Evolutionary conservation across 257 asterid genomes (phyloP), one percentile per base, ranked within the genome.

Genomic region (Penstemon barbatus): DNA sequence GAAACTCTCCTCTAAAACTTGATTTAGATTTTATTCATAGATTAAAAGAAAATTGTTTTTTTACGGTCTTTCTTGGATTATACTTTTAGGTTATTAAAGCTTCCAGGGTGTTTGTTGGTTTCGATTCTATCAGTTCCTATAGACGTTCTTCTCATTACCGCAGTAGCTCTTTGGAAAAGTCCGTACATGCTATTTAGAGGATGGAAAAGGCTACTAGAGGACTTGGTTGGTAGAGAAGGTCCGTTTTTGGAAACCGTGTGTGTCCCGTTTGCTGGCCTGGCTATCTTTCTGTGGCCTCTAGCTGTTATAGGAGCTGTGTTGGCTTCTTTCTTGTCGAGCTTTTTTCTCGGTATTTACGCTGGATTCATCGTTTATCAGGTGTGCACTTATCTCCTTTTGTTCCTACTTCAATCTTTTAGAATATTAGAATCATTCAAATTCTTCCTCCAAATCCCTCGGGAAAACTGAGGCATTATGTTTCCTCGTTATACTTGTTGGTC

Each of bases 201-300:
- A 38, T 89, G 98, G 98, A 89, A 86, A 83, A 86, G 98, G 80
- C 71, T 92, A 13, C 67, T 85, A 2, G 96, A 92, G 59, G 98
- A 92, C 80, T 57, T 92, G 79, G 57, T 89, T 49, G 97, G 98
- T 42, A 74, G 97, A 57, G 97, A 89, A 81, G 98, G 98, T 7
- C 97, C 98, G 10, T 92, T 92, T 79, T 79, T 92, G 55, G 98
- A 92, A 83, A 82, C 93, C 0, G 91, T 87, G 0, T 92, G 98
- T 69, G 95, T 89, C 37, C 98, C 97, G 0, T 89, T 92, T 79
- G 96, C 97, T 46, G 98, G 91, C 61, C 86, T 92, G 55, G 88
- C 97, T 37, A 83, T 92, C 79, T 45, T 92, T 56, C 77, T 92
- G 1, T 92, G 98, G 97, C 98, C 98, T 63, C 66, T 92, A 68